These are phyloP conservation scores for Cercophora scortea DNA, from an alignment of 495 filamentous ascomycete species.

Conservation along the genomic window DNA sequence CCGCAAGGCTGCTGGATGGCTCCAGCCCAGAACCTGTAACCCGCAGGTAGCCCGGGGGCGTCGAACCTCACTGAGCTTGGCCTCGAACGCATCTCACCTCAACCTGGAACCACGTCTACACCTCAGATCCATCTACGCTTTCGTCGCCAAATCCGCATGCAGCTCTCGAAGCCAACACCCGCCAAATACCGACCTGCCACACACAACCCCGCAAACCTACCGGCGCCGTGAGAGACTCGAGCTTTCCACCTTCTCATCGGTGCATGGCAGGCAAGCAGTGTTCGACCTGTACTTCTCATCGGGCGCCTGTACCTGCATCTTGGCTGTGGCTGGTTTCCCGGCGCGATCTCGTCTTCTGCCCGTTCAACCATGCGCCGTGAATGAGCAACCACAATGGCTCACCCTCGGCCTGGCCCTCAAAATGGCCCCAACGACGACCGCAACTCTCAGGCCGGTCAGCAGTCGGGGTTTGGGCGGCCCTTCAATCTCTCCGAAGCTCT, in stretches of 20 bases:
- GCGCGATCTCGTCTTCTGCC: too few relatives aligned
- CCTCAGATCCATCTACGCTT: neutral
- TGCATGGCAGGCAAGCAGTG: neutral
- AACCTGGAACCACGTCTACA: neutral
- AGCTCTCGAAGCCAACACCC: neutral
- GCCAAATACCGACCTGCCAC: neutral
- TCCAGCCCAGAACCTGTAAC: neutral
- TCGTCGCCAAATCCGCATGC: neutral
- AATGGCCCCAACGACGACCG: conserved; percentile 13
- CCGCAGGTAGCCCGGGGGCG: neutral
- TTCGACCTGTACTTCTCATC: neutral
- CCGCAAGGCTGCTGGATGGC: conserved; percentile 2
- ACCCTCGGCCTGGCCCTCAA: conserved; percentile 16
- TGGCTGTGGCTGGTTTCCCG: too few relatives aligned
- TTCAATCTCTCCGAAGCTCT: conserved; percentile 73
- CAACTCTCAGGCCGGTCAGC: neutral
- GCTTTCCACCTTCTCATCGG: neutral
- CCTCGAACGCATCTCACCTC: neutral
- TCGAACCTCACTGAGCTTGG: neutral
- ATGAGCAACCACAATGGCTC: conserved; percentile 25
- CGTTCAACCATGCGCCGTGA: conserved; percentile 12
- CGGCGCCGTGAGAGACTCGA: neutral
- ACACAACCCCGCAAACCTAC: neutral
- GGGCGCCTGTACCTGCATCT: neutral
- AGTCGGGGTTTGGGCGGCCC: conserved; percentile 18